A percentile compares a stretch with the other conserved stretches of the same genome.
Conservation (phyloP, 352 stramenopile species). For the Phytophthora hibernalis region DNA sequence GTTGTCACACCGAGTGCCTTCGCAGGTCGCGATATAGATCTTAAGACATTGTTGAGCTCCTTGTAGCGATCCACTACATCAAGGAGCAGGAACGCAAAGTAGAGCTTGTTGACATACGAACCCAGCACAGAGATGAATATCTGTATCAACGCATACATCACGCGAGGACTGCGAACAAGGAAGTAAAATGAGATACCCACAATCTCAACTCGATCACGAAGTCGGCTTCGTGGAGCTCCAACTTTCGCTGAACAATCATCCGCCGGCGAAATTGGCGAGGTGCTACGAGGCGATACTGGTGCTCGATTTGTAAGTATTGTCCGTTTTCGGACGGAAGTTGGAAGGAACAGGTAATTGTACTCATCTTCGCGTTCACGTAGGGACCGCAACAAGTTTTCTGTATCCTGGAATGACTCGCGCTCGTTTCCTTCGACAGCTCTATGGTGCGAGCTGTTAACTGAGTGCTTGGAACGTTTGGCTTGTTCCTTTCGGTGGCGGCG, state of each 20-base stretch:
- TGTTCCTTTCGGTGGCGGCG: conserved; percentile 53
- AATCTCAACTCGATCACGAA: conserved; percentile 36
- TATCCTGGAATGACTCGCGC: conserved; percentile 69
- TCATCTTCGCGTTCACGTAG: conserved; percentile 67
- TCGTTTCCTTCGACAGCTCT: conserved; percentile 38
- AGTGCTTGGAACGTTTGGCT: conserved; percentile 52
- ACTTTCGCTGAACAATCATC: conserved; percentile 6
- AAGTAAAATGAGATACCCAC: conserved; percentile 60
- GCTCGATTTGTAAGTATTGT: conserved; percentile 1
- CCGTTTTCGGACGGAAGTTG: conserved; percentile 28
- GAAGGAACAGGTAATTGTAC: conserved; percentile 71
- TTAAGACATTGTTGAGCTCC: conserved; percentile 73
- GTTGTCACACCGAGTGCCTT: conserved; percentile 69
- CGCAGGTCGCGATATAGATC: conserved; percentile 63
- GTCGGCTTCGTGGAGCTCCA: conserved; percentile 1
- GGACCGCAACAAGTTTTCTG: conserved; percentile 63
- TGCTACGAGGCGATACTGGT: conserved; percentile 15
- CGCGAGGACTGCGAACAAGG: conserved; percentile 55
- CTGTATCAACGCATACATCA: conserved; percentile 66
- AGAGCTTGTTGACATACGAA: conserved; percentile 76
- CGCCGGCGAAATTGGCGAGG: neutral
- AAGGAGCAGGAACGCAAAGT: conserved; percentile 79
- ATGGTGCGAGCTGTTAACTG: conserved; percentile 39
- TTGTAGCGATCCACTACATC: conserved; percentile 85
- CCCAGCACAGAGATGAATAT: conserved; percentile 67